Base-by-base conservation (phyloP, 225 moss, liverwort and hornwort species). In the Polytrichum commune region DNA sequence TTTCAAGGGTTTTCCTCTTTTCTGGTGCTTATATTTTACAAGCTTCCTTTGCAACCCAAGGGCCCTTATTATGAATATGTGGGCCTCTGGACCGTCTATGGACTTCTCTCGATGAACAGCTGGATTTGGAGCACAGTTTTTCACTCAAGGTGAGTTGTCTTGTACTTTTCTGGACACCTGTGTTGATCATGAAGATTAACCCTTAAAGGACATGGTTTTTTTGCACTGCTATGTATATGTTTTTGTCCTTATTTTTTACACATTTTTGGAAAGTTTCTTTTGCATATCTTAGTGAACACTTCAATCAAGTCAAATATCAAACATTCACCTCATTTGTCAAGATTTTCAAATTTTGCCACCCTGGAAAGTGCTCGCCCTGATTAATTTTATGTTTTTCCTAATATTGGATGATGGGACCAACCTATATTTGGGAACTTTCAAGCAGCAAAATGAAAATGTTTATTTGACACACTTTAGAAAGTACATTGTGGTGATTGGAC, bases 121-220 rank as follows among this genome's bases (percentile, higher is more conserved):
- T 98, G 97, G 97, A 76, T 93, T 65, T 98, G 97, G 95, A 95
- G 97, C 81, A 87, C 92, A 46, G 66, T 98, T 10, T 98, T 98
- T 27, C 97, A 98, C 73, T 90, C 95, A 63, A 83, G 95, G 96
- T 97, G 68, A 82, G 84, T 76, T 54, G 19, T 33, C 35, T 27
- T 72, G 35, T 26, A 4, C 35, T 19, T 60, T 30, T 56, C 25
- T 20, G 10, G 22, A 7, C 22, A 10, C n/a, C 9, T 60, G 60
- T 60, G n/a, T 23, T 23, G 25, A 20, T n/a, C 60, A 7, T 60
- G 60, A 25, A 25, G 60, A 25, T 60, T 23, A 13, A 4, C 9
- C 35, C 35, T 35, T 35, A 2, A 35, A 33, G 33, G 8, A 46
- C 46, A 46, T 46, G 46, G 46, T 46, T 13, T 46, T 38, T 46